phyloP scores from a whole-genome alignment of 2,329 filamentous ascomycete genomes.

The Arthrobotrys conoides region DNA sequence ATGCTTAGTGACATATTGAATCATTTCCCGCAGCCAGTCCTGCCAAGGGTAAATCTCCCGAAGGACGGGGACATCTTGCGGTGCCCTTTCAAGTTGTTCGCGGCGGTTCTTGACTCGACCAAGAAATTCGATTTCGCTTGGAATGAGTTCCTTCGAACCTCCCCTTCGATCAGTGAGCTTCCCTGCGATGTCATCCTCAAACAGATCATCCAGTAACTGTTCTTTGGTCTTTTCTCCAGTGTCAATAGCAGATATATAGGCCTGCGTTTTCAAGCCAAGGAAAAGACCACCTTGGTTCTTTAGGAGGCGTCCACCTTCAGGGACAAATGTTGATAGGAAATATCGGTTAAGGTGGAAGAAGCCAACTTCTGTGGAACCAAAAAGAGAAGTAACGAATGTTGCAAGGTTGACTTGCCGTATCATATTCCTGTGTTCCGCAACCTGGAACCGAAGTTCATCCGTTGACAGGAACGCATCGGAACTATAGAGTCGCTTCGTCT shows the following conservation, averaged over 20 bases:
- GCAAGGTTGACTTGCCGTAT: conserved; percentile 77
- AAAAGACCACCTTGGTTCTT: conserved; percentile 75
- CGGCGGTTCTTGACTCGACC: conserved; percentile 72
- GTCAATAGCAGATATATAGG: conserved; percentile 75
- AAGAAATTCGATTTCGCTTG: conserved; percentile 75
- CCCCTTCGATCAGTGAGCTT: conserved; percentile 72
- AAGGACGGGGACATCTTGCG: conserved; percentile 69
- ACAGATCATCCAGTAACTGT: conserved; percentile 74
- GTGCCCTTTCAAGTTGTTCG: conserved; percentile 72
- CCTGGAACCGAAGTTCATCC: conserved; percentile 71
- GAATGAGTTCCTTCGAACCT: conserved; percentile 71
- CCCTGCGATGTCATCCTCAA: conserved; percentile 73
- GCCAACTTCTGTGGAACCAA: conserved; percentile 76
- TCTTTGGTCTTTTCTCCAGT: conserved; percentile 72
- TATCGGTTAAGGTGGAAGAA: conserved; percentile 76
- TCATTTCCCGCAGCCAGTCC: conserved; percentile 75
- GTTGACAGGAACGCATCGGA: conserved; percentile 73
- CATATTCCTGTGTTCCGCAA: conserved; percentile 72
- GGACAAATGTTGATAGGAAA: conserved; percentile 76
- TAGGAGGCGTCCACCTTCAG: conserved; percentile 72
- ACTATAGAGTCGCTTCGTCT: conserved; percentile 75
- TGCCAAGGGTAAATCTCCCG: conserved; percentile 76
- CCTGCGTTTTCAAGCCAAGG: conserved; percentile 77
- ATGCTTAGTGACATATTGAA: conserved; percentile 73
- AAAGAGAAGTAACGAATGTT: conserved; percentile 76